phyloP scores from a whole-genome alignment of 2,329 filamentous ascomycete genomes.

The Paecilomyces formosus region DNA sequence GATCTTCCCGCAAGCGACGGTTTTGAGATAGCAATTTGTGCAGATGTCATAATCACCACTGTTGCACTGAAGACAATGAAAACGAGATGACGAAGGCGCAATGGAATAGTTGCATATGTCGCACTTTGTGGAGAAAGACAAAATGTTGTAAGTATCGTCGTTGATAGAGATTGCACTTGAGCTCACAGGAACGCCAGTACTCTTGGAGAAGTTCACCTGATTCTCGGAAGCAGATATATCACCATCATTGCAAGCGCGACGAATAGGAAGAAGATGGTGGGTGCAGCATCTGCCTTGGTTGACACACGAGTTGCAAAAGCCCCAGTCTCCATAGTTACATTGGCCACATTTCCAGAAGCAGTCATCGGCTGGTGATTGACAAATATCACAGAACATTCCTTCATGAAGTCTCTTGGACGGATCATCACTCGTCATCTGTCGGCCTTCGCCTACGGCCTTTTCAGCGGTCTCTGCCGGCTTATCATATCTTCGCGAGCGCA shows the following conservation, averaged over 20 bases:
- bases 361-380: conserved; percentile 64
- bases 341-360: conserved; percentile 84
- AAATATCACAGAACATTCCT: conserved; percentile 78
- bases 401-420: conserved; percentile 62
- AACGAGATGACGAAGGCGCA: conserved; percentile 59
- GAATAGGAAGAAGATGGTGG: conserved; percentile 70
- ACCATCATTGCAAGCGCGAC: conserved; percentile 44
- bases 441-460: conserved; percentile 33
- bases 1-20: conserved; percentile 58
- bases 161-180: conserved; percentile 24
- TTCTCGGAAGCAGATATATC: conserved; percentile 1
- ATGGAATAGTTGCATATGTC: conserved; percentile 72
- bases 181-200: conserved; percentile 12
- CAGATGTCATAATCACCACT: conserved; percentile 86
- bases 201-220: conserved; percentile 11
- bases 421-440: conserved; percentile 55
- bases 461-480: conserved; percentile 19
- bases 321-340: conserved; percentile 93
- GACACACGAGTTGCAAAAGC: conserved; percentile 82
- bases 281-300: conserved; percentile 75
- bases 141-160: conserved; percentile 52
- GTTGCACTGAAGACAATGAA: conserved; percentile 73
- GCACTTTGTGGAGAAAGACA: conserved; percentile 69
- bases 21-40: conserved; percentile 63
- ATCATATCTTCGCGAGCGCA: conserved; percentile 32